phyloP scores from a whole-genome alignment of 208 protist genomes.

The Kentomonas sorsogonicus region DNA sequence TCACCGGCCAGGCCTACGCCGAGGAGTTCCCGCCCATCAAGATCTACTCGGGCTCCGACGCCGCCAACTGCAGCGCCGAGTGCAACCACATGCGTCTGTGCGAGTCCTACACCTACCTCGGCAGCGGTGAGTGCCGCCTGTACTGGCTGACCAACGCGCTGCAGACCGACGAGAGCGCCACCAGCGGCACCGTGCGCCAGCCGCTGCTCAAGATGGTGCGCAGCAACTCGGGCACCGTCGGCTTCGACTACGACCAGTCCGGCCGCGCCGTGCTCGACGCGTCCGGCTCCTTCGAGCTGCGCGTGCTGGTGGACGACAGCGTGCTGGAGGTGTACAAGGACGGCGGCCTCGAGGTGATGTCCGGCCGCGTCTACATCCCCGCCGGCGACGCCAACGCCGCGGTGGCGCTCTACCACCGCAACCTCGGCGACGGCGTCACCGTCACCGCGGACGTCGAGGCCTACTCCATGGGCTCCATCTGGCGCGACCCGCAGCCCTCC shows the following conservation, averaged over 20 bases:
- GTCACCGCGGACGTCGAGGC: constrained; percentile 7
- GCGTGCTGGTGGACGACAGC: constrained; percentile 15
- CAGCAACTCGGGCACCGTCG: constrained; percentile 24
- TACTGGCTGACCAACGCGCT: constrained; percentile 26
- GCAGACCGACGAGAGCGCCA: constrained; percentile 5
- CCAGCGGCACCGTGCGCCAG: constrained; percentile 29
- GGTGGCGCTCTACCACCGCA: constrained; percentile 12
- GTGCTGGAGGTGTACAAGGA: constrained; percentile 24
- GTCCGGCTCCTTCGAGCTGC: constrained; percentile 13
- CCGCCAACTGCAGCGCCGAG: constrained; percentile 25
- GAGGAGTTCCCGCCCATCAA: constrained; percentile 18
- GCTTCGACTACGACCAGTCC: constrained; percentile 16
- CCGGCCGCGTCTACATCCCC: constrained; percentile 14
- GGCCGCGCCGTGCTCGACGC: constrained; percentile 29
- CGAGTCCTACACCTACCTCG: constrained; percentile 28
- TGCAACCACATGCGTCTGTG: constrained; percentile 28
- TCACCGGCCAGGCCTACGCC: constrained; percentile 15
- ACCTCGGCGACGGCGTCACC: constrained; percentile 9
- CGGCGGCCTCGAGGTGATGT: constrained; percentile 20
- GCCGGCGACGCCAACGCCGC: constrained; percentile 11
- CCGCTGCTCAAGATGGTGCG: constrained; percentile 28
- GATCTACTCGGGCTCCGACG: constrained; percentile 11
- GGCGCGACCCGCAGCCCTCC: constrained; percentile 4
- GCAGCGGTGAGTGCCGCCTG: constrained; percentile 17
- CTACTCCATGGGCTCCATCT: constrained; percentile 18